These are phyloP conservation scores for Protomyces inouyei DNA, from an alignment of 1,139 yeast genomes.

Conservation along the genomic window DNA sequence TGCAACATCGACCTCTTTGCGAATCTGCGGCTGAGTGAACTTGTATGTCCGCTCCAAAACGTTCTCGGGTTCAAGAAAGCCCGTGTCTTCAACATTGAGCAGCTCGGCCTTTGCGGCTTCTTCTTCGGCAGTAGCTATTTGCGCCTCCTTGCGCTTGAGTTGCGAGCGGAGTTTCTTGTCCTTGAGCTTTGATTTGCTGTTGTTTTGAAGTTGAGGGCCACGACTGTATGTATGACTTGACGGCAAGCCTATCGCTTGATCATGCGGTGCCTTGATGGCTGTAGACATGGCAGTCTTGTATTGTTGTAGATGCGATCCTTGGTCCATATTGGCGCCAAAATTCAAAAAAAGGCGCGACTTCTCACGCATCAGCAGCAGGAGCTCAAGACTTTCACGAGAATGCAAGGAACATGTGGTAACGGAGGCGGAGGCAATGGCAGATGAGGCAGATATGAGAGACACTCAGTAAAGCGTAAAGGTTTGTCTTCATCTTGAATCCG, in stretches of 20 bases:
- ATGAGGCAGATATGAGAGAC: background rate
- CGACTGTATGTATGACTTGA: background rate
- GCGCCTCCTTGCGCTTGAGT: slow-evolving; percentile 61
- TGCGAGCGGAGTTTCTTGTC: slow-evolving; percentile 63
- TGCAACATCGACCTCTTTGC: slow-evolving; percentile 67
- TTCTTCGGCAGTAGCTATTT: slow-evolving; percentile 62
- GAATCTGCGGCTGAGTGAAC: slow-evolving; percentile 75
- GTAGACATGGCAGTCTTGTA: background rate
- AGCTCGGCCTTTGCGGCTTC: slow-evolving; percentile 85
- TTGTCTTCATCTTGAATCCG: slow-evolving; percentile 7
- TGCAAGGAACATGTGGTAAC: too few relatives aligned
- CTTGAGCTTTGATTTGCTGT: slow-evolving; percentile 39
- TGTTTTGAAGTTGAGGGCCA: background rate
- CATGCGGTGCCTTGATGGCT: background rate
- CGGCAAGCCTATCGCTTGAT: background rate
- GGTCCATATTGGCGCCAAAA: background rate
- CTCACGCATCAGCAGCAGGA: background rate
- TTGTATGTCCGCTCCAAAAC: slow-evolving; percentile 88
- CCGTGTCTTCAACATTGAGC: slow-evolving; percentile 75
- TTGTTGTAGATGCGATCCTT: background rate
- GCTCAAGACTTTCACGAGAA: too few relatives aligned
- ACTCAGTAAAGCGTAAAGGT: slow-evolving; percentile 26
- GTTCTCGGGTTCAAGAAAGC: slow-evolving; percentile 77
- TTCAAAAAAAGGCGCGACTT: background rate
- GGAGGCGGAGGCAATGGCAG: too few relatives aligned